Percentiles rank a stretch among this genome's conserved stretches.
Evolutionary conservation across 2,329 filamentous ascomycete genomes (phyloP).

Genomic region (Fusarium goolgardi): DNA sequence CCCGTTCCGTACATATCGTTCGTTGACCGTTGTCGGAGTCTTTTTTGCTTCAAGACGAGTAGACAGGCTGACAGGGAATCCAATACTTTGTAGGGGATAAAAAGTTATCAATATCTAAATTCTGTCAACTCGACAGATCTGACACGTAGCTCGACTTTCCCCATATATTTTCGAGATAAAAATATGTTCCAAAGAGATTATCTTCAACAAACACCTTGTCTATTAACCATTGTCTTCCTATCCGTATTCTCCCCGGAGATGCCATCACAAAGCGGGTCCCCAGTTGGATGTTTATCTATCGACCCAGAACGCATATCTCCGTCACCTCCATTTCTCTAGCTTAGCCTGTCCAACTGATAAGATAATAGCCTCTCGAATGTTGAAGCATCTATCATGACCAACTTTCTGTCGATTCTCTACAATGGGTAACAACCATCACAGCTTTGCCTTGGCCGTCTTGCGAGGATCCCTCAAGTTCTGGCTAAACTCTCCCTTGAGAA

Average conservation of each 20-base stretch:
- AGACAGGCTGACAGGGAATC: background rate
- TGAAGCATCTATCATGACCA: background rate
- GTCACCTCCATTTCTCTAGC: slow-evolving; percentile 23
- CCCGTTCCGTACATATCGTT: background rate
- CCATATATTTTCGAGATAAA: background rate
- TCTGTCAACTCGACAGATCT: background rate
- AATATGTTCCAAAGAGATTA: background rate
- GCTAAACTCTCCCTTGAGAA: slow-evolving; percentile 52
- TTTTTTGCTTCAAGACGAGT: slow-evolving; percentile 1
- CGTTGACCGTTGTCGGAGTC: background rate
- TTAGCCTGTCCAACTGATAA: slow-evolving; percentile 11
- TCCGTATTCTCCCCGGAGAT: slow-evolving; percentile 29
- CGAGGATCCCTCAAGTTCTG: slow-evolving; percentile 50
- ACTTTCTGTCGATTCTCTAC: background rate
- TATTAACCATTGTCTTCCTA: background rate
- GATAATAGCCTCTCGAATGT: background rate
- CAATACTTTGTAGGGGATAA: background rate
- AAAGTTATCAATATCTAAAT: background rate
- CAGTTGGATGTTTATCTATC: slow-evolving; percentile 27
- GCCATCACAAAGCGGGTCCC: slow-evolving; percentile 9
- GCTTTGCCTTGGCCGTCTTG: slow-evolving; percentile 55
- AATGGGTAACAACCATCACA: slow-evolving; percentile 45
- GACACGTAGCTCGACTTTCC: background rate
- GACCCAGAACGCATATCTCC: slow-evolving; percentile 31
- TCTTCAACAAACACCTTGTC: background rate